Base-by-base conservation (phyloP, 306 rosid species). In the Neltuma alba region DNA sequence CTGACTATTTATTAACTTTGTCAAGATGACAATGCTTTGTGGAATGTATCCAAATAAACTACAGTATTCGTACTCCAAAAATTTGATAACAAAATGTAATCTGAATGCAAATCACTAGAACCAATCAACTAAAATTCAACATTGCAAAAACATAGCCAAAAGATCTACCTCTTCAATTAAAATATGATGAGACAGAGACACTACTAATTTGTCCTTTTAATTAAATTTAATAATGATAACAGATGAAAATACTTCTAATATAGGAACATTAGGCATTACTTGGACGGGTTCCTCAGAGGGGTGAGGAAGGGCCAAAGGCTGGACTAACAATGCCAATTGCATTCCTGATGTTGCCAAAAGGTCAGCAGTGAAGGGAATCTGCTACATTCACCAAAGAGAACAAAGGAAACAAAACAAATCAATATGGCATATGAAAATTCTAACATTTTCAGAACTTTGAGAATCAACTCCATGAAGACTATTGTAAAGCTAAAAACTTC, bases 231-330 rank as follows among this genome's bases (percentile, higher is more conserved):
- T 15, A 15, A 37, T 15, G 50, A 37, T 20, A 16, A 38, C 78
- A 76, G 80, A 76, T 41, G 73, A 71, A 62, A 48, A 80, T 72
- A 79, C 75, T 34, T 65, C 41, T 64, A 77, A 79, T 11, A 31
- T 15, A 77, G 50, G 69, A 47, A 58, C 63, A 62, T 28, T 31
- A 15, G 80, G 72, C 41, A 18, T 64, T 91, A 95, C 99, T 83
- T 95, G 99, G 75, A 95, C 86, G 80, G 97, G 93, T 76, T 95
- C 99, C 90, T 95, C 99, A 57, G 97, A 90, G 52, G 93, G 90
- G 87, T 95, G 99, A 81, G 95, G 94, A 89, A 95, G 94, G 80
- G 97, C 94, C 86, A 95, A 87, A 44, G 99, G 99, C 81, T 95
- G 98, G 84, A 95, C 97, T 87, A 93, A 73, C 93, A 93, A 86